Conservation (phyloP, 345 rosid genomes). For the Hevea brasiliensis region DNA sequence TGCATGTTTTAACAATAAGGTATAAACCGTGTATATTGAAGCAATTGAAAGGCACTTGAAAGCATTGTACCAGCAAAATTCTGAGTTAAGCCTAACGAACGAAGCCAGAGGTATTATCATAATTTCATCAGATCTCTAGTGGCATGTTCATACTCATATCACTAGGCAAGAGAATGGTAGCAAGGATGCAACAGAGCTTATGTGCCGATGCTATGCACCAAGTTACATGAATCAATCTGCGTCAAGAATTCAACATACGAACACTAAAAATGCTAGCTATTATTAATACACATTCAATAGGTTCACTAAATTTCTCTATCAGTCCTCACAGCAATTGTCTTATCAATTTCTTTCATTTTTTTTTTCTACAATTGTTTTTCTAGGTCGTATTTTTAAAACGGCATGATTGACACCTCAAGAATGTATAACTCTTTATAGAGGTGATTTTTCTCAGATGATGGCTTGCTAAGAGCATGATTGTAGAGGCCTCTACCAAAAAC, state of each 20-base stretch:
- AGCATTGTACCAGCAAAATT: too few species aligned
- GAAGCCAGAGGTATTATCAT: background rate
- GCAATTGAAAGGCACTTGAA: too few species aligned
- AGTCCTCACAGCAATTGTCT: background rate
- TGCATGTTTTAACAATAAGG: too few species aligned
- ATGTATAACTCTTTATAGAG: background rate
- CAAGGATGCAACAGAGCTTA: background rate
- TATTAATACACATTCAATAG: background rate
- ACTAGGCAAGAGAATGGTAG: background rate
- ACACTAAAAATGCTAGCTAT: background rate
- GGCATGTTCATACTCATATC: background rate
- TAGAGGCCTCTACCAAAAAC: background rate
- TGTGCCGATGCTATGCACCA: background rate
- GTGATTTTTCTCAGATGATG: background rate
- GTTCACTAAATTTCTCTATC: background rate
- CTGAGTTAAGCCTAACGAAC: background rate
- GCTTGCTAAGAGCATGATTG: background rate
- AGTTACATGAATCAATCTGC: background rate
- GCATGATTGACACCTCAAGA: background rate
- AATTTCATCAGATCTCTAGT: background rate
- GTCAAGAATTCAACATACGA: constrained; percentile 2
- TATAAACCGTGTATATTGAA: too few species aligned
- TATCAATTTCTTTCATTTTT: background rate
- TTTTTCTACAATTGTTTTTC: background rate
- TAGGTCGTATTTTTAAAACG: too few species aligned